These are phyloP conservation scores for Cucurbita maxima DNA, from an alignment of 306 rosid species.

Conservation along the genomic window DNA sequence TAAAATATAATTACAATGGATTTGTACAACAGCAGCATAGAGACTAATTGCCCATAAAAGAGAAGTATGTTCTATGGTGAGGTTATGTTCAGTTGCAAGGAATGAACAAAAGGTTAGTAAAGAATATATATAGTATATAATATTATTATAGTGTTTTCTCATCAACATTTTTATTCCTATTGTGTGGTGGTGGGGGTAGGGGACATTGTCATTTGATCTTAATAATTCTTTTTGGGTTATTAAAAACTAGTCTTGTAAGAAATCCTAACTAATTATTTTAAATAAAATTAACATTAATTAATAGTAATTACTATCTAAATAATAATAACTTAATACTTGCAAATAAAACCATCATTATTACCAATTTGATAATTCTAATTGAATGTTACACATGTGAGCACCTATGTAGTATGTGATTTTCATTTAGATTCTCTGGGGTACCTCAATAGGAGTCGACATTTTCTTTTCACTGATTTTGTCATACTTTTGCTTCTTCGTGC, in stretches of 20 bases:
- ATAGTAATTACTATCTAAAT: neutral
- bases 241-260: neutral
- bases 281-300: no score
- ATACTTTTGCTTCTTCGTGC: conserved; percentile 91
- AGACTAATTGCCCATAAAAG: neutral
- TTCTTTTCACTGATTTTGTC: conserved; percentile 96
- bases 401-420: neutral
- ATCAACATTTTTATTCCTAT: no score
- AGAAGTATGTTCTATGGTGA: neutral
- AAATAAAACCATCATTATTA: neutral
- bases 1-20: conserved; percentile 16
- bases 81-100: neutral
- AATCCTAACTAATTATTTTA: neutral
- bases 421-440: conserved; percentile 11
- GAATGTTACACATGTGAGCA: neutral
- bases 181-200: no score
- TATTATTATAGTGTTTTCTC: neutral
- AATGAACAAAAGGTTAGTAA: neutral
- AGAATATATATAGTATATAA: neutral
- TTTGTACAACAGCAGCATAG: conserved; percentile 19
- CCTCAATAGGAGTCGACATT: conserved; percentile 87
- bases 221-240: neutral
- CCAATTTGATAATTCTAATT: neutral
- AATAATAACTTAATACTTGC: neutral
- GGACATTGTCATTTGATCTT: neutral